Evolutionary conservation across 768 basidiomycete species (phyloP), one percentile per base, ranked within the genome.

Genomic region (Wakefieldia striispora): DNA sequence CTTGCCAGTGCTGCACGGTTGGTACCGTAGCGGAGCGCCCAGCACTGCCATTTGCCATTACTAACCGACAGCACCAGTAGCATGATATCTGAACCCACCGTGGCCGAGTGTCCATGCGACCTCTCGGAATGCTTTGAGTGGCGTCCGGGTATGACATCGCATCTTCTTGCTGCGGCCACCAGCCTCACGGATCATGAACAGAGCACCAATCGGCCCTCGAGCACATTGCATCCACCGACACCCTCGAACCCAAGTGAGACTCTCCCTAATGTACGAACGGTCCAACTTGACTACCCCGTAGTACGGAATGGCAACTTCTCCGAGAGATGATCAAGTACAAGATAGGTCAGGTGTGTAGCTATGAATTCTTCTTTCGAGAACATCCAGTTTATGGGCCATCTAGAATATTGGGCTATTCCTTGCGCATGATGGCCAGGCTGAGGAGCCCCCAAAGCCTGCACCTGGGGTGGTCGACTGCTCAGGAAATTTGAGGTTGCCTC

Each of bases 251-350:
- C 53, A 79, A 68, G 52, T 57, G 40, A 40, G 41, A 31, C 37
- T 6, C n/a, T 26, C 42, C 29, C 33, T 21, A 10, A 35, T 40
- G 19, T 44, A 35, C 41, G 50, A 36, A 44, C 48, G 8, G 46
- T 41, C 38, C 54, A 53, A 39, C 49, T 57, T 58, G 37, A 57
- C 29, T 31, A 21, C 40, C 41, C 50, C 6, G 37, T 69, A 86
- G 86, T 59, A 71, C 73, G 58, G 84, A 88, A 61, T 94, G 91
- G 91, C 58, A 73, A 17, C 67, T 74, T 35, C 73, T 93, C 38
- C 80, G 87, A 34, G 77, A 84, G 60, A 79, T 82, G 47, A 81
- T 93, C 64, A 91, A 90, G 65, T 64, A 76, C 64, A 89, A 83
- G 66, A 72, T 91, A 11, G 69, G 77, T 59, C 72, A 88, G 74